These are phyloP conservation scores for Ceratocystis smalleyi DNA, from an alignment of 2,329 filamentous ascomycete genomes.

Conservation along the genomic window DNA sequence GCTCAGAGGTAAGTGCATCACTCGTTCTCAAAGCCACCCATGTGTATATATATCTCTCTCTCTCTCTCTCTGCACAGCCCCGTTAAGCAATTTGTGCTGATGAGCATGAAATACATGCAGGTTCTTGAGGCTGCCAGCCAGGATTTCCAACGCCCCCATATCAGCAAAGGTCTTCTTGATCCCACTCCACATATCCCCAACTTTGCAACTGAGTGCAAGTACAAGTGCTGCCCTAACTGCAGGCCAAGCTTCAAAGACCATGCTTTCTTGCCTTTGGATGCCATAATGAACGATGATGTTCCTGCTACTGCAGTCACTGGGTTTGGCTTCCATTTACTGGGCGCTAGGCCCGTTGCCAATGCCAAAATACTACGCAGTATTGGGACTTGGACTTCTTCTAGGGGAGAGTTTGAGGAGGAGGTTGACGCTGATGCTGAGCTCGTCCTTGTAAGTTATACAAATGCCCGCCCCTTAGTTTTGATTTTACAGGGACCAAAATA, in stretches of 20 bases:
- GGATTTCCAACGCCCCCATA: constrained; percentile 18
- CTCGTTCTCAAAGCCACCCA: background rate
- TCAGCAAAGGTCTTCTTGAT: constrained; percentile 15
- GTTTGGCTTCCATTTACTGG: constrained; percentile 35
- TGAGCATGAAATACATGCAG: constrained; percentile 19
- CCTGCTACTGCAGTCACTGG: constrained; percentile 34
- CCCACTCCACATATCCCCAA: constrained; percentile 20
- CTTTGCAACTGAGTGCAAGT: constrained; percentile 7
- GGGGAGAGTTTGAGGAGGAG: background rate
- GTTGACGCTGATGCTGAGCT: background rate
- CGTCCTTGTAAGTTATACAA: background rate
- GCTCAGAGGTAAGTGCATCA: constrained; percentile 29
- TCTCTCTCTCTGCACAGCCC: too few relatives aligned
- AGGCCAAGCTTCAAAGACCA: constrained; percentile 31
- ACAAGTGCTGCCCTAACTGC: constrained; percentile 31
- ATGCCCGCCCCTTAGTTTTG: background rate
- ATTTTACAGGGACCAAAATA: background rate
- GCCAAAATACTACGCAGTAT: constrained; percentile 20
- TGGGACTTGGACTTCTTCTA: background rate
- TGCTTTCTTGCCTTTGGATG: constrained; percentile 35
- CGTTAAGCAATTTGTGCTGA: constrained; percentile 19
- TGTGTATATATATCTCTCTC: background rate
- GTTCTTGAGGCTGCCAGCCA: constrained; percentile 18
- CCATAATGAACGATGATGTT: constrained; percentile 34
- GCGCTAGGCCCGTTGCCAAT: constrained; percentile 31